Evolutionary conservation across 495 filamentous ascomycete species (phyloP).

Genomic region (Pseudomonodictys pantanalensis): DNA sequence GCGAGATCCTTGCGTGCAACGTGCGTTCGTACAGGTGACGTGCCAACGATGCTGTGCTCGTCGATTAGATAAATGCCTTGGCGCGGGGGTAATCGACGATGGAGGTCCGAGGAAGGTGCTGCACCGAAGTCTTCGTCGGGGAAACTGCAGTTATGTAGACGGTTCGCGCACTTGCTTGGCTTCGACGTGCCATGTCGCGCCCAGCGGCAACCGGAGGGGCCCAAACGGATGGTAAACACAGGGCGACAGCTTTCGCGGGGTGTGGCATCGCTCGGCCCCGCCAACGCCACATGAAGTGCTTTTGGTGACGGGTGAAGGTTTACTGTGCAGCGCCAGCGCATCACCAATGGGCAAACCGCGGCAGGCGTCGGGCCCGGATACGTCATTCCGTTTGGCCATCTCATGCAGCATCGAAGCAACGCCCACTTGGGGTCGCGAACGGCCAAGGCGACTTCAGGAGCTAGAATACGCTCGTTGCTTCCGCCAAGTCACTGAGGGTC

Average conservation of each 20-base stretch:
- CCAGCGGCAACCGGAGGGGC: not conserved
- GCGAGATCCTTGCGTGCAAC: slow-evolving; percentile 25
- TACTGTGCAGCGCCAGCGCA: too few species aligned
- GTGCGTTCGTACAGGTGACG: slow-evolving; percentile 25
- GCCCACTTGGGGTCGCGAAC: too few species aligned
- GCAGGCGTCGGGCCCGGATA: too few species aligned
- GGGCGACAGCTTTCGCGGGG: too few species aligned
- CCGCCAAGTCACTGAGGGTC: too few species aligned
- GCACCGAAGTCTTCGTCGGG: not conserved
- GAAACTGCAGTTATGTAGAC: not conserved
- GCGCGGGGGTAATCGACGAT: slow-evolving; percentile 16
- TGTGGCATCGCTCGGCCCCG: not conserved
- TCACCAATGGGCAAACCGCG: too few species aligned
- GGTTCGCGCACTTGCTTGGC: not conserved
- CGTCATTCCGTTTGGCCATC: too few species aligned
- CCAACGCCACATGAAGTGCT: not conserved
- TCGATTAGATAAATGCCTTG: slow-evolving; percentile 4
- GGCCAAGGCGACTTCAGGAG: too few species aligned
- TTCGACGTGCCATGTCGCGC: not conserved
- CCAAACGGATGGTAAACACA: not conserved
- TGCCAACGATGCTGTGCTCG: slow-evolving; percentile 20
- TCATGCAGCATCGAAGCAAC: too few species aligned
- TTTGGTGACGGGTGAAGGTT: not conserved
- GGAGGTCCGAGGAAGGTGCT: not conserved
- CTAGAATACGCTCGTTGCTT: too few species aligned